These are phyloP conservation scores for Malus sieversii DNA, from an alignment of 306 rosid species.

Conservation along the genomic window DNA sequence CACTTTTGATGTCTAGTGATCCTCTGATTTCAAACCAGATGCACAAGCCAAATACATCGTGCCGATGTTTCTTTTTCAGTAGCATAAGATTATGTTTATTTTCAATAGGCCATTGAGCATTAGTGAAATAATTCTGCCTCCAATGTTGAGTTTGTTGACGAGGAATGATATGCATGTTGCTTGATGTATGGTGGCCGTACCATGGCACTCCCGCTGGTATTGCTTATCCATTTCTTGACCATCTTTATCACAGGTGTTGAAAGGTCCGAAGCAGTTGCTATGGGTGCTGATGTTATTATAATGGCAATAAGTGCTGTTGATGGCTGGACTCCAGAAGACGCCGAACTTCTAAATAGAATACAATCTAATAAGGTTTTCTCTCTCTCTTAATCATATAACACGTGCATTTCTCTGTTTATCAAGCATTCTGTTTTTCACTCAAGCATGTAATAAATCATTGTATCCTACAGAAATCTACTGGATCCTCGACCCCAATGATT, in stretches of 20 bases:
- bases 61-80: neutral
- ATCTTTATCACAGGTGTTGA: slow-evolving; percentile 63
- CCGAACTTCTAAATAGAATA: slow-evolving; percentile 66
- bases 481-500: slow-evolving; percentile 66
- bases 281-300: slow-evolving; percentile 80
- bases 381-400: neutral
- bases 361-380: slow-evolving; percentile 57
- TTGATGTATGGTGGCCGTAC: neutral
- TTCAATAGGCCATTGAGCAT: neutral
- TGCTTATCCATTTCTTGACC: neutral
- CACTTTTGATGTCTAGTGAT: neutral
- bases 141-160: neutral
- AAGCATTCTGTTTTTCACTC: neutral
- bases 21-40: neutral
- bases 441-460: neutral
- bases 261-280: slow-evolving; percentile 92
- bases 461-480: slow-evolving; percentile 44
- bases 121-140: neutral
- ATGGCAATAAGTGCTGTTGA: slow-evolving; percentile 81
- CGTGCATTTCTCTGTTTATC: neutral
- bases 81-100: neutral
- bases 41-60: neutral
- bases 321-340: slow-evolving; percentile 88
- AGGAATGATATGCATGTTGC: neutral
- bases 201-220: neutral